A percentile compares a stretch with the other conserved stretches of the same genome.
phyloP scores from a whole-genome alignment of 1,284 basidiomycete species.

The Apiotrichum laibachii region DNA sequence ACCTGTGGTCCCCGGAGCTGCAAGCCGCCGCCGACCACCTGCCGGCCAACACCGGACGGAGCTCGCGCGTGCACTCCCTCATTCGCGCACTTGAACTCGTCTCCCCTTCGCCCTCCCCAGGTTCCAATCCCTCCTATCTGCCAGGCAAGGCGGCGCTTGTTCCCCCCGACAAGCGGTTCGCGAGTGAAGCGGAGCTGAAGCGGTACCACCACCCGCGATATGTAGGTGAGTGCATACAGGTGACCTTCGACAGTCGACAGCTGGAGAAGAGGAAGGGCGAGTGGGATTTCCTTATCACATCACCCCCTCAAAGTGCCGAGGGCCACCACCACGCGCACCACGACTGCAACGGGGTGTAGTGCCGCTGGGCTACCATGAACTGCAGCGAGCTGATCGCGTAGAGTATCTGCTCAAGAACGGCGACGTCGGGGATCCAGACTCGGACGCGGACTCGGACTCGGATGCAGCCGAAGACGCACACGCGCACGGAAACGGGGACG shows the following conservation, averaged over 20 bases:
- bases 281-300: no score
- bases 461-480: no score
- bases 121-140: not conserved
- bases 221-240: slow-evolving; percentile 49
- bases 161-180: slow-evolving; percentile 28
- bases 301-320: no score
- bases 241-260: no score
- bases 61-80: slow-evolving; percentile 72
- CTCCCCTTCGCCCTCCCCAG: no score
- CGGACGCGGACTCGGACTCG: not conserved
- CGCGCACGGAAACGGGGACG: slow-evolving; percentile 1
- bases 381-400: slow-evolving; percentile 5
- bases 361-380: no score
- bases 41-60: slow-evolving; percentile 79
- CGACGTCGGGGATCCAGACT: not conserved
- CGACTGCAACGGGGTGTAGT: no score
- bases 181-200: slow-evolving; percentile 38
- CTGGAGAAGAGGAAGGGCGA: no score
- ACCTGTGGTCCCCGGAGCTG: slow-evolving; percentile 42
- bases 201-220: slow-evolving; percentile 52
- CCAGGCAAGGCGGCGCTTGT: slow-evolving; percentile 51
- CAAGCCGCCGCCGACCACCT: slow-evolving; percentile 54
- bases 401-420: slow-evolving; percentile 21
- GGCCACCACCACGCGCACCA: not conserved
- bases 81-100: slow-evolving; percentile 62